Base-by-base conservation (phyloP, 192 early-diverging fungal species). In the Jimgerdemannia flammicorona region DNA sequence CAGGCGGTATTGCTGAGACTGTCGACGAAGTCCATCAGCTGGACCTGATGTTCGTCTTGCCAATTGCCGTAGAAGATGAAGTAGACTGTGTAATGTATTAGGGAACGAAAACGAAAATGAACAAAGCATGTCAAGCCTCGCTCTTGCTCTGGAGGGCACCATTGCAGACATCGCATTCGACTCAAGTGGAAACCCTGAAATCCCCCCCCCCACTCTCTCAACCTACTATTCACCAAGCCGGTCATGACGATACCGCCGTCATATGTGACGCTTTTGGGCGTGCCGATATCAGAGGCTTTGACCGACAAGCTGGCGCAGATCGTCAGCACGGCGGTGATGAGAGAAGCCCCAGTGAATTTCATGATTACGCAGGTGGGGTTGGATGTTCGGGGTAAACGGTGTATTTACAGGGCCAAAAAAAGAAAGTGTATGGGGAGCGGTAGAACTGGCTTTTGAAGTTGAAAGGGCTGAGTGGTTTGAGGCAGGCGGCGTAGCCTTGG, bases 51-150 rank as follows among this genome's bases (percentile, higher is more conserved):
- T 59, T 59, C 49, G 49, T 59, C 49, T 14, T 59, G 6, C 81
- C 81, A 82, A 19, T 74, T 69, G 44, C 81, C 81, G 72, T 82
- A 82, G 66, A 79, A 82, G 17, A 82, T 74, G 14, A 78, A 66
- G 64, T 82, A 82, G 20, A 72, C 81, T 82, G 10, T 59, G 29
- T 0, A 29, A 29, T 29, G 29, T 29, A 29, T 29, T 29, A 29
- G 29, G 29, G 29, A 29, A 29, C 29, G 29, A 29, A 29, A 29
- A 29, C 29, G 29, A 29, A 29, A 29, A 29, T 29, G 29, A 29
- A 29, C 1, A 29, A 29, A 29, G 0, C 29, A 29, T 29, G 29
- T 29, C 29, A 29, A 29, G 29, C 2, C 14, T 59, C 14, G 49
- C 14, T 59, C 8, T 59, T 44, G 10, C 18, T 70, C 44, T 19